Evolutionary conservation across 2,329 filamentous ascomycete genomes (phyloP).

Genomic region (Chrysoporthe austroafricana): DNA sequence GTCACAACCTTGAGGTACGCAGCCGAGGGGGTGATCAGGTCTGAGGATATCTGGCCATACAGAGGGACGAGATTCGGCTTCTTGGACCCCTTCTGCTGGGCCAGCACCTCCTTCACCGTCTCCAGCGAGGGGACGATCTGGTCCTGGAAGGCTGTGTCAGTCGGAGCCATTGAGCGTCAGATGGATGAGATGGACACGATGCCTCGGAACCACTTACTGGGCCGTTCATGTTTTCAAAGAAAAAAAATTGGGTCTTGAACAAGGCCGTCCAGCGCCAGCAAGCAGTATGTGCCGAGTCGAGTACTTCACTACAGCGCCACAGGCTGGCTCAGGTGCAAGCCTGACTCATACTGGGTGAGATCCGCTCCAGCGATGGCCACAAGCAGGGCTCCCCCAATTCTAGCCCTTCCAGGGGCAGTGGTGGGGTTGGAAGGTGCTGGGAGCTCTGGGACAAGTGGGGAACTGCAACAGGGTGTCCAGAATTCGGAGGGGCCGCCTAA

Average conservation of each 20-base stretch:
- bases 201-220: slow-evolving; percentile 25
- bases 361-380: neutral
- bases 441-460: neutral
- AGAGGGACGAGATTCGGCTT: slow-evolving; percentile 73
- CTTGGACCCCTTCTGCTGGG: slow-evolving; percentile 41
- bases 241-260: slow-evolving; percentile 18
- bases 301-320: neutral
- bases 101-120: slow-evolving; percentile 49
- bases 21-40: slow-evolving; percentile 91
- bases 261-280: neutral
- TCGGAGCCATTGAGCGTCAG: slow-evolving; percentile 25
- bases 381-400: neutral
- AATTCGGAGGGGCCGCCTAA: neutral
- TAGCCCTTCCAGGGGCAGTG: neutral
- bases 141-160: slow-evolving; percentile 39
- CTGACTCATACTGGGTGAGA: slow-evolving; percentile 6
- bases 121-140: slow-evolving; percentile 50
- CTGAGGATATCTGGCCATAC: slow-evolving; percentile 82
- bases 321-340: neutral
- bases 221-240: slow-evolving; percentile 26
- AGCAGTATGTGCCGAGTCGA: neutral
- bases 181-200: slow-evolving; percentile 9
- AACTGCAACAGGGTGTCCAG: neutral
- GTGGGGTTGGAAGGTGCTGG: neutral
- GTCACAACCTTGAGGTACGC: slow-evolving; percentile 91